Evolutionary conservation across 228 moss, liverwort and hornwort genomes (phyloP), one percentile per base, ranked within the genome.

Genomic region (Sphagnum magellanicum): DNA sequence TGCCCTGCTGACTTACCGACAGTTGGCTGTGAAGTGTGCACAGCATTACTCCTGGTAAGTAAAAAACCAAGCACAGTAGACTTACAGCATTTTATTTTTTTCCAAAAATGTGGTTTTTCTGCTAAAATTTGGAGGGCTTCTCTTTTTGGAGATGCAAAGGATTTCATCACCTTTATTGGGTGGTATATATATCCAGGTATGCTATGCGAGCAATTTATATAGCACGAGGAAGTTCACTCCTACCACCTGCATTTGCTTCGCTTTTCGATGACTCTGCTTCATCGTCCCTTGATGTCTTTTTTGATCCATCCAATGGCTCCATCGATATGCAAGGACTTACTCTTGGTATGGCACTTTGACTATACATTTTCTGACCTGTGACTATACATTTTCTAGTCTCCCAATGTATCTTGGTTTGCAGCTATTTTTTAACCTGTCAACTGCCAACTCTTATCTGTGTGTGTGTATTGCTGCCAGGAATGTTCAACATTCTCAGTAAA

Each of bases 41-140:
- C 97, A 91, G 75, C 97, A 98, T 91, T 98, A 98, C 72, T 98
- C 97, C 49, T 98, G 97, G 97, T 91, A 81, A 73, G 16, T 16
- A 10, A 59, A 12, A 1, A 66, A 11, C 65, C 10, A 63, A 53
- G 59, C 9, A 14, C 5, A 6, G 5, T 12, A 49, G 65, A 65
- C 47, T 13, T 65, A 15, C 6, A 49, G 51, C 6, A 14, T 65
- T 65, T 47, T 65, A 50, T n/a, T 49, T 6, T 49, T 17, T 8
- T 48, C 46, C 10, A 65, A 10, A 8, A 10, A 8, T 8, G 47
- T 49, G 6, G 13, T 14, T 6, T 16, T 3, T 65, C n/a, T 6
- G 46, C 32, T 32, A 32, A 32, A 32, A 32, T 32, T 32, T 32
- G 32, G 32, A 32, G 32, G 3, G 32, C 32, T 32, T 32, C 32